phyloP scores from a whole-genome alignment of 495 filamentous ascomycete species.

The Neurospora hispaniola region DNA sequence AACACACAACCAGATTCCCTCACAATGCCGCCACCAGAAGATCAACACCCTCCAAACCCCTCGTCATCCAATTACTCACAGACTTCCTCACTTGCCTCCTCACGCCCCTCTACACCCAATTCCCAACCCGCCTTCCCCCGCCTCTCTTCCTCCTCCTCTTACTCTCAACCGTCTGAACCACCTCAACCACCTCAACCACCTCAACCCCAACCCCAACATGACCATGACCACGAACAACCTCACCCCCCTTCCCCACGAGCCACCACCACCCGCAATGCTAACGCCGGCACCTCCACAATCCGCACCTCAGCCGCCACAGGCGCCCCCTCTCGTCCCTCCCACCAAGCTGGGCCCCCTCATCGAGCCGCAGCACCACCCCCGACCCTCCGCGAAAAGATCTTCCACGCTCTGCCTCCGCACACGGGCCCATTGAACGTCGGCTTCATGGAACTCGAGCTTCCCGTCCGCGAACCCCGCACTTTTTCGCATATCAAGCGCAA shows the following conservation, averaged over 20 bases:
- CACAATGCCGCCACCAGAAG: background rate
- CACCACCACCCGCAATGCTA: background rate
- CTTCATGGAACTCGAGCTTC: slow-evolving; percentile 54
- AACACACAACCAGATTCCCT: background rate
- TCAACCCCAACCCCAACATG: no score
- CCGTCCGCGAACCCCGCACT: slow-evolving; percentile 32
- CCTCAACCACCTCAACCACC: background rate
- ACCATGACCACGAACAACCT: background rate
- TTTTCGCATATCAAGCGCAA: slow-evolving; percentile 35
- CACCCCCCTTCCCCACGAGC: background rate
- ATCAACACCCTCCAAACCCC: background rate
- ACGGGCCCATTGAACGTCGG: slow-evolving; percentile 53
- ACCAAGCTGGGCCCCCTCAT: background rate
- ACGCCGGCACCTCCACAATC: background rate
- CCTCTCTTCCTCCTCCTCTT: background rate
- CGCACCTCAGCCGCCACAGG: background rate
- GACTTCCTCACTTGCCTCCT: background rate
- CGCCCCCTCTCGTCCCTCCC: background rate
- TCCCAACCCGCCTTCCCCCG: background rate
- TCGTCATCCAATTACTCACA: background rate
- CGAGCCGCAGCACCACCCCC: slow-evolving; percentile 7
- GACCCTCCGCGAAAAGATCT: slow-evolving; percentile 22
- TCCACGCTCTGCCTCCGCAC: slow-evolving; percentile 50
- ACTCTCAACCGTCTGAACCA: background rate
- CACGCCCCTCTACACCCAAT: background rate